A percentile compares a stretch with the other conserved stretches of the same genome.
phyloP scores from a whole-genome alignment of 768 basidiomycete species.

The Clitopilus passeckerianus region DNA sequence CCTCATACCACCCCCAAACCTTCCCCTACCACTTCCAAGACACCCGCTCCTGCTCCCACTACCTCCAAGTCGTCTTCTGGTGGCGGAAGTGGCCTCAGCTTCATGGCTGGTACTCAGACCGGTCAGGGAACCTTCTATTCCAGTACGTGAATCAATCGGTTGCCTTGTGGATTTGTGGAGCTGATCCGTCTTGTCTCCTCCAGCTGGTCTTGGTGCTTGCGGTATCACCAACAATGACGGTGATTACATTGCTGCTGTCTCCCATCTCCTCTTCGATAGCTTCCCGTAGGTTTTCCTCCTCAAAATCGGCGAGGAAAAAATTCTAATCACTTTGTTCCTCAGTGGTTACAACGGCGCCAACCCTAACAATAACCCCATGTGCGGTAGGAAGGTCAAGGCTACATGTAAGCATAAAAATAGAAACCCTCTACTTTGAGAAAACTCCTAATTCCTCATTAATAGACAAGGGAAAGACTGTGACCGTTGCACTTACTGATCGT shows the following conservation, averaged over 20 bases:
- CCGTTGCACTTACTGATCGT: constrained; percentile 53
- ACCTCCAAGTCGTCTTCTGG: constrained; percentile 6
- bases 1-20: constrained; percentile 14
- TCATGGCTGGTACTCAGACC: constrained; percentile 39
- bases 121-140: constrained; percentile 57
- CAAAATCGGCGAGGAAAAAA: not conserved
- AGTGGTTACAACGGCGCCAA: constrained; percentile 55
- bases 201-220: constrained; percentile 62
- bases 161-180: not conserved
- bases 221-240: constrained; percentile 48
- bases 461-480: constrained; percentile 50
- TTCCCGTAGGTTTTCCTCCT: constrained; percentile 45
- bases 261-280: constrained; percentile 46
- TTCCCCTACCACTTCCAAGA: constrained; percentile 7
- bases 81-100: constrained; percentile 28
- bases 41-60: constrained; percentile 6
- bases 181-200: constrained; percentile 4
- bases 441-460: constrained; percentile 6
- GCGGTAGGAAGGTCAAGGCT: constrained; percentile 40
- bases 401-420: constrained; percentile 37
- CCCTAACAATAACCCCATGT: constrained; percentile 76
- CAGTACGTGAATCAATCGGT: constrained; percentile 21
- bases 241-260: constrained; percentile 57
- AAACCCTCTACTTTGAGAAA: not conserved
- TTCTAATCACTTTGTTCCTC: not conserved